Evolutionary conservation across 2,329 filamentous ascomycete genomes (phyloP).

Genomic region (Neonectria magnoliae): DNA sequence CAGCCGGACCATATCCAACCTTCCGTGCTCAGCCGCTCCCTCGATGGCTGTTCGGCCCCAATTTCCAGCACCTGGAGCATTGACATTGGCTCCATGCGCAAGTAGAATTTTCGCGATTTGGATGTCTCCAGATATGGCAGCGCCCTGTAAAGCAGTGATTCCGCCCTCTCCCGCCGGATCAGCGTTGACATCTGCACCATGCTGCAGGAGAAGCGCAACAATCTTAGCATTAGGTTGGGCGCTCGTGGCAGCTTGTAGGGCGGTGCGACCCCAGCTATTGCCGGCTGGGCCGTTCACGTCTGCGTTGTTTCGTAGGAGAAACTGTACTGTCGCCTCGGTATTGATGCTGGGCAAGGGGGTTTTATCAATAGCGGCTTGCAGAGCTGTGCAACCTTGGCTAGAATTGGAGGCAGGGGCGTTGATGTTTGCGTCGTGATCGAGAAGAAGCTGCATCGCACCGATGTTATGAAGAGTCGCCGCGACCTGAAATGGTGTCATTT

Average conservation of each 20-base stretch:
- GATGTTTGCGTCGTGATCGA: conserved; percentile 1
- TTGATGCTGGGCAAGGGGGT: too few species aligned
- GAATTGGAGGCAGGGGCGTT: conserved; percentile 11
- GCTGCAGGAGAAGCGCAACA: background rate
- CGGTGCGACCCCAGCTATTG: background rate
- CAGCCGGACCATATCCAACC: conserved; percentile 17
- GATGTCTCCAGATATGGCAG: conserved; percentile 13
- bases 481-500: conserved; percentile 1
- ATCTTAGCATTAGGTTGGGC: background rate
- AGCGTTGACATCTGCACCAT: conserved; percentile 10
- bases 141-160: conserved; percentile 18
- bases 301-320: background rate
- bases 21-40: conserved; percentile 23
- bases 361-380: background rate
- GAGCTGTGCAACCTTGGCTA: background rate
- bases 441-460: background rate
- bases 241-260: conserved; percentile 5
- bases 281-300: conserved; percentile 9
- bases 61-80: conserved; percentile 1
- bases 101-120: conserved; percentile 9
- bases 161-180: background rate
- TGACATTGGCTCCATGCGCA: background rate
- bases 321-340: background rate
- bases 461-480: background rate
- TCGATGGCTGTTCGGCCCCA: conserved; percentile 22